Evolutionary conservation across 208 protist genomes (phyloP).

Genomic region (Leishmania lainsoni): DNA sequence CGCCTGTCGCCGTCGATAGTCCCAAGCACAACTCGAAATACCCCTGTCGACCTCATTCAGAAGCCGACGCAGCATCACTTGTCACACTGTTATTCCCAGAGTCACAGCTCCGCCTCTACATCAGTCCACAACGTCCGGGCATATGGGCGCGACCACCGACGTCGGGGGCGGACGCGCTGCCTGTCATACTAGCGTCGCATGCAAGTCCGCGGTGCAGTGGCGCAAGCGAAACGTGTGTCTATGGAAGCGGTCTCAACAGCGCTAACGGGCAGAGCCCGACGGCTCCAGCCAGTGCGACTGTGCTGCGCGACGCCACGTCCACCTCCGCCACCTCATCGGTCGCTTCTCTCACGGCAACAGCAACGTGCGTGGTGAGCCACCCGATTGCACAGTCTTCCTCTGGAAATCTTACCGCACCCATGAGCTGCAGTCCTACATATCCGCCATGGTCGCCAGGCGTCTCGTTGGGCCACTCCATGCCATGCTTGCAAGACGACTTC

Average conservation of each 20-base stretch:
- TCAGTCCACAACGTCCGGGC: constrained; percentile 1
- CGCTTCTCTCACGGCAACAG: constrained; percentile 7
- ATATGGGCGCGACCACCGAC: neutral
- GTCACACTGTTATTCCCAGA: neutral
- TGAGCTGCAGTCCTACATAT: constrained; percentile 4
- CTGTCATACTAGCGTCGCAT: constrained; percentile 7
- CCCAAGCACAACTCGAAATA: neutral
- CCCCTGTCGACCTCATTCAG: neutral
- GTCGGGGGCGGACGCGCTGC: constrained; percentile 4
- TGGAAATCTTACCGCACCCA: constrained; percentile 22
- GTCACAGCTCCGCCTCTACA: neutral
- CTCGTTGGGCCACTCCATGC: neutral
- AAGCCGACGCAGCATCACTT: neutral
- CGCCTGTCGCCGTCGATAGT: neutral
- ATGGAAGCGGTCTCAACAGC: neutral
- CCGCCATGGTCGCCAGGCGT: neutral
- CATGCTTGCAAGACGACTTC: constrained; percentile 8
- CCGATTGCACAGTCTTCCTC: constrained; percentile 13
- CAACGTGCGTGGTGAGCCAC: constrained; percentile 16
- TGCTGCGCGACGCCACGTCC: neutral
- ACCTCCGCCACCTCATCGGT: constrained; percentile 8
- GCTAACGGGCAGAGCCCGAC: neutral
- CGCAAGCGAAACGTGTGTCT: neutral
- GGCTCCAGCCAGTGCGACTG: neutral
- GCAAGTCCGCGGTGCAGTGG: neutral